A percentile compares a stretch with the other conserved stretches of the same genome.
phyloP scores from a whole-genome alignment of 345 rosid genomes.

The Lepidium sativum region DNA sequence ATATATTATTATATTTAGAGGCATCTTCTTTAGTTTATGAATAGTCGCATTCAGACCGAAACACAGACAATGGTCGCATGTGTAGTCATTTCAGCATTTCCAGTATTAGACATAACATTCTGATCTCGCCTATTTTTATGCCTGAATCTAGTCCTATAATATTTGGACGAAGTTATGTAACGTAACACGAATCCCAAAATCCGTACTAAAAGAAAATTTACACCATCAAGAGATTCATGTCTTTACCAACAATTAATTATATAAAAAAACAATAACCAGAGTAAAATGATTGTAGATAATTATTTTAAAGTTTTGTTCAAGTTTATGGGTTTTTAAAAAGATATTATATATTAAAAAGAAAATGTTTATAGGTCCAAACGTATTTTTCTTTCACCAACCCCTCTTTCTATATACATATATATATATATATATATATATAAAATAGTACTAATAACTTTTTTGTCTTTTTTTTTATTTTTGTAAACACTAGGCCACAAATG shows the following conservation, averaged over 20 bases:
- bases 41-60: neutral
- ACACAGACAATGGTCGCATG: neutral
- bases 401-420: neutral
- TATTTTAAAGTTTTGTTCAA: neutral
- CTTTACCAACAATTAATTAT: neutral
- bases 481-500: no score
- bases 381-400: constrained; percentile 21
- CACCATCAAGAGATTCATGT: no score
- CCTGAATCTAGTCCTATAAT: neutral
- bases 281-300: constrained; percentile 4
- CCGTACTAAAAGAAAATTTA: neutral
- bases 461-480: no score
- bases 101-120: neutral
- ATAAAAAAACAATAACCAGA: neutral
- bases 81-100: neutral
- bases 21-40: neutral
- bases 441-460: no score
- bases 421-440: neutral
- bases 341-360: neutral
- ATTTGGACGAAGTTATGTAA: neutral
- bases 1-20: neutral
- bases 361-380: neutral
- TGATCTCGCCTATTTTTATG: neutral
- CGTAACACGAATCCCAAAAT: neutral
- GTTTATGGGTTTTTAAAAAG: no score